These are phyloP conservation scores for Rubia peregrina DNA, from an alignment of 305 asterid genomes.

Conservation along the genomic window DNA sequence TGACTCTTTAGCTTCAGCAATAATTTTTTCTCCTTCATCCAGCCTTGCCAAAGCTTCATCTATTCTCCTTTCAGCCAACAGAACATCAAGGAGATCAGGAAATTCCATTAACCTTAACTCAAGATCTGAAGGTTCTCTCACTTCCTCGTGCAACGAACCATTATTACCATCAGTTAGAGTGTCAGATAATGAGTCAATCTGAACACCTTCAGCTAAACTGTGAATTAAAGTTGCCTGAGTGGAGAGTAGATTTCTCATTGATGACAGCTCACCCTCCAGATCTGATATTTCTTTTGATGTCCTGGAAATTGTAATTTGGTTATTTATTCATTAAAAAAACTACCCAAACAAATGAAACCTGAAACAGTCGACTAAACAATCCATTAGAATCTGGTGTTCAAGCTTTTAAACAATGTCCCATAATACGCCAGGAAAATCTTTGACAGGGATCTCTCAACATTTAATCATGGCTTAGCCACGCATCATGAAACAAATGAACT, in stretches of 20 bases:
- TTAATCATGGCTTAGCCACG: not conserved
- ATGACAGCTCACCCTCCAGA: constrained; percentile 96
- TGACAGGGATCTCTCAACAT: not conserved
- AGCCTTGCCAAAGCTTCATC: constrained; percentile 88
- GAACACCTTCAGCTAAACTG: constrained; percentile 91
- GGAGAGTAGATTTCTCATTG: constrained; percentile 92
- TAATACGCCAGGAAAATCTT: not conserved
- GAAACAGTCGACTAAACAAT: not conserved
- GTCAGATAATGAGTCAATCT: constrained; percentile 57
- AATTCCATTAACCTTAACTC: constrained; percentile 78
- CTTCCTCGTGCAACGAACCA: constrained; percentile 40
- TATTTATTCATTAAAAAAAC: not conserved
- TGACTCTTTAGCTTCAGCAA: constrained; percentile 69
- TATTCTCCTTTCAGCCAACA: constrained; percentile 93
- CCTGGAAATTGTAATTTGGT: constrained; percentile 36
- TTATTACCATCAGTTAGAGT: constrained; percentile 37
- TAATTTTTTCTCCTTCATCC: constrained; percentile 74
- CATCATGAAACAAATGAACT: not conserved
- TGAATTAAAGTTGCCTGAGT: constrained; percentile 92
- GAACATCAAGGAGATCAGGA: constrained; percentile 86
- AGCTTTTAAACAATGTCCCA: not conserved
- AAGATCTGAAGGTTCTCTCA: constrained; percentile 63
- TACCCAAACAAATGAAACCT: not conserved
- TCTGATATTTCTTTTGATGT: constrained; percentile 99
- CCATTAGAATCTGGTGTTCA: not conserved